Percentiles rank a stretch among this genome's conserved stretches.
These are phyloP conservation scores for Cryphonectria carpinicola DNA, from an alignment of 2,329 filamentous ascomycete species.

Conservation along the genomic window DNA sequence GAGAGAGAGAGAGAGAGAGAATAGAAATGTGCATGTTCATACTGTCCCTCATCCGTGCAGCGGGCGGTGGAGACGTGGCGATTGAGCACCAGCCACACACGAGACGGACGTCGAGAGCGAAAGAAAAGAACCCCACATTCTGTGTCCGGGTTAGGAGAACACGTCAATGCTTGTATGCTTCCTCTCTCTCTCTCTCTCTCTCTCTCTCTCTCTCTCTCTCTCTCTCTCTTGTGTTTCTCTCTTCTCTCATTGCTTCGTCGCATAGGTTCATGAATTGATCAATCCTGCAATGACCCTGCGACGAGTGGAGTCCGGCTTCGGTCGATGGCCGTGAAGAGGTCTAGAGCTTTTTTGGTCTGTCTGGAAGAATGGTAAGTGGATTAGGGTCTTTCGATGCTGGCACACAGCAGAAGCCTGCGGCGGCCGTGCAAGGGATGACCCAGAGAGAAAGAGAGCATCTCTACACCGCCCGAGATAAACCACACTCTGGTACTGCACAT, in stretches of 20 bases:
- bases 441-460: not conserved
- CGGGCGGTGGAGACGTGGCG: not conserved
- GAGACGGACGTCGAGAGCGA: not conserved
- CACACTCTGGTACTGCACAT: not conserved
- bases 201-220: no score
- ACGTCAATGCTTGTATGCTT: constrained; percentile 2
- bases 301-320: not conserved
- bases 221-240: not conserved
- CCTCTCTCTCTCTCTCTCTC: no score
- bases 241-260: not conserved
- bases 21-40: not conserved
- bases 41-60: constrained; percentile 4
- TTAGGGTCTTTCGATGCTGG: not conserved
- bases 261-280: not conserved
- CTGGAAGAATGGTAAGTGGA: not conserved
- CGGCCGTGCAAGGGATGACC: not conserved
- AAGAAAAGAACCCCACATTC: not conserved
- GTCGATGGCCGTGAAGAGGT: not conserved
- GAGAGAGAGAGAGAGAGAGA: not conserved
- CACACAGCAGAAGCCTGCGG: not conserved
- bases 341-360: not conserved
- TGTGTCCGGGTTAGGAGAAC: not conserved
- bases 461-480: constrained; percentile 2
- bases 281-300: not conserved
- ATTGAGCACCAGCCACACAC: not conserved